phyloP scores from a whole-genome alignment of 1,284 basidiomycete genomes.

The Ustilago xerochloae region DNA sequence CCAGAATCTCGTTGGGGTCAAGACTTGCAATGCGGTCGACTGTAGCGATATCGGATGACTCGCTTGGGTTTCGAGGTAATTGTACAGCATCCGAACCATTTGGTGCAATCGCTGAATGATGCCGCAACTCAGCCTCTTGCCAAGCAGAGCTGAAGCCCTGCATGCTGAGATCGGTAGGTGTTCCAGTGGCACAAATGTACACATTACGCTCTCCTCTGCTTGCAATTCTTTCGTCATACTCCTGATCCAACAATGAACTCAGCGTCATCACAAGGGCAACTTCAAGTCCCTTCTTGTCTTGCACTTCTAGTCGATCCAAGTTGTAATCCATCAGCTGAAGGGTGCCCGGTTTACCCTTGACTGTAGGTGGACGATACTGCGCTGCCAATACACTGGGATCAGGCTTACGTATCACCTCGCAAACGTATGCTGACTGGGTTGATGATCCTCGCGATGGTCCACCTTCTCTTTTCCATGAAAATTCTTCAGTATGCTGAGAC shows the following conservation, averaged over 20 bases:
- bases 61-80: neutral
- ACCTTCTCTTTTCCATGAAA: slow-evolving; percentile 66
- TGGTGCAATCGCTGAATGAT: neutral
- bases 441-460: slow-evolving; percentile 17
- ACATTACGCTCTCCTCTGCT: slow-evolving; percentile 32
- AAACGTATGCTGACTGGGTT: slow-evolving; percentile 27
- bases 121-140: slow-evolving; percentile 28
- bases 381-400: slow-evolving; percentile 85
- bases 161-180: slow-evolving; percentile 34
- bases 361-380: slow-evolving; percentile 77
- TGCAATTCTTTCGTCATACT: slow-evolving; percentile 70
- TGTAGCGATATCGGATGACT: neutral
- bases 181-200: slow-evolving; percentile 38
- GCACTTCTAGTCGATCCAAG: slow-evolving; percentile 81
- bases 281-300: slow-evolving; percentile 77
- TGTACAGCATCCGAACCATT: neutral
- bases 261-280: slow-evolving; percentile 80
- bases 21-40: slow-evolving; percentile 26
- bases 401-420: slow-evolving; percentile 80
- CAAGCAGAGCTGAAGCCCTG: slow-evolving; percentile 20
- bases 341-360: slow-evolving; percentile 75
- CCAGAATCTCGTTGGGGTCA: slow-evolving; percentile 75
- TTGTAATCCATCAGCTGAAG: slow-evolving; percentile 89
- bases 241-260: slow-evolving; percentile 79
- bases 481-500: slow-evolving; percentile 18